These are phyloP conservation scores for Musa itinerans DNA, from an alignment of 176 grass and related monocot species.

Conservation along the genomic window DNA sequence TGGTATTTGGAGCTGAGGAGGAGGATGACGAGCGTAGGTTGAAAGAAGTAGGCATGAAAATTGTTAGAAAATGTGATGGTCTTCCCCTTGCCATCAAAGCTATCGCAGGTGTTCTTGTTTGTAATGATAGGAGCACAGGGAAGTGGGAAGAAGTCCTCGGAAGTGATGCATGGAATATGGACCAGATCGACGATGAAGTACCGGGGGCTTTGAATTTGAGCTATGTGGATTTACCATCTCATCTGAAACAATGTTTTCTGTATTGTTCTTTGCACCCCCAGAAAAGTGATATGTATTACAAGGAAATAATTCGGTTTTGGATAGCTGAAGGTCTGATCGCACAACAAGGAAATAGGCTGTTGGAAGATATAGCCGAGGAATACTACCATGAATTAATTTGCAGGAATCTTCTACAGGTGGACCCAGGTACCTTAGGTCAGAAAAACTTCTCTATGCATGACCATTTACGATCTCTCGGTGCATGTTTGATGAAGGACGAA, in stretches of 20 bases:
- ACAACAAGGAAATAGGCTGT: not conserved
- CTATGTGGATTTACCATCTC: too few relatives aligned
- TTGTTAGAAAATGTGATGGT: too few relatives aligned
- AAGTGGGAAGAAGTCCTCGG: too few relatives aligned
- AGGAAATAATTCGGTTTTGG: conserved; percentile 17
- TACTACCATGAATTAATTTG: conserved; percentile 31
- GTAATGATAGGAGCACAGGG: too few relatives aligned
- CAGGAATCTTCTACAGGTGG: conserved; percentile 27
- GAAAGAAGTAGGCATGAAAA: too few relatives aligned
- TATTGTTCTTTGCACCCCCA: conserved; percentile 16
- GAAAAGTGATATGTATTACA: not conserved
- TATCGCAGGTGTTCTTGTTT: too few relatives aligned
- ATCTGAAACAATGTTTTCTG: conserved; percentile 20
- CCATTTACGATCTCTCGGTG: conserved; percentile 21
- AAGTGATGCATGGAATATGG: too few relatives aligned
- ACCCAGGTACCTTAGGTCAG: not conserved
- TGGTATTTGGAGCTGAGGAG: too few relatives aligned
- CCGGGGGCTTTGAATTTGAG: too few relatives aligned
- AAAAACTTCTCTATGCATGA: conserved; percentile 4
- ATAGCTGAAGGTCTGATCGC: conserved; percentile 32
- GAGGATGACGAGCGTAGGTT: too few relatives aligned
- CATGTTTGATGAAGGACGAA: conserved; percentile 21
- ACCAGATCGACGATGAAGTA: too few relatives aligned
- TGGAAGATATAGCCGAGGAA: conserved; percentile 39
- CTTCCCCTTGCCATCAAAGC: too few relatives aligned